Evolutionary conservation across 352 stramenopile species (phyloP), one percentile per base, ranked within the genome.

Genomic region (Pythium monospermum): DNA sequence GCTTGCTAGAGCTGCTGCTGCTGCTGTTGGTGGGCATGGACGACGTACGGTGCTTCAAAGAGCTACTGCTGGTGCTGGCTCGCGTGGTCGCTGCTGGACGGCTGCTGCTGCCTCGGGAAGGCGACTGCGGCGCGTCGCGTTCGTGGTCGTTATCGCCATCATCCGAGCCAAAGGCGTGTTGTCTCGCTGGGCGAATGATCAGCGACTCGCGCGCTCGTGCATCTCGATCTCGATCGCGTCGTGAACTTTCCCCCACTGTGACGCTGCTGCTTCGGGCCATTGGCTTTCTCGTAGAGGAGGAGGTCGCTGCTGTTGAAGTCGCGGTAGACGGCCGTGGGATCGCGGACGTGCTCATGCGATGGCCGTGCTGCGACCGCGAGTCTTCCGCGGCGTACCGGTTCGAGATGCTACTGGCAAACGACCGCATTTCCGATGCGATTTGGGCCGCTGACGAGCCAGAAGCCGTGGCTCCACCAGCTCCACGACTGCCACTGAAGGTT

Each of bases 381-480:
- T 62, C 59, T 35, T 68, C 59, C 2, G 50, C 43, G 2, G 53
- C 53, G 27, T 66, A 66, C 19, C 58, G 58, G 36, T 49, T 57
- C 26, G 51, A 61, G 18, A 66, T 60, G 36, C 47, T 59, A 43
- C 51, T 62, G 13, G 47, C 59, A 43, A 67, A 61, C 16, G 42
- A 54, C 37, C 57, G 53, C 41, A 62, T 58, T 21, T 66, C 59
- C 25, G 50, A 54, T n/a, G 51, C 58, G n/a, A 60, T 60, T 30
- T 61, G 50, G 3, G 51, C 41, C 12, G 50, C 58, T 7, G 58
- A 57, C 12, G 49, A 37, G 6, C 42, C 42, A 13, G 61, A 46
- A 8, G 52, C 30, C 0, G n/a, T n/a, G n/a, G n/a, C n/a, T n/a
- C n/a, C n/a, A n/a, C n/a, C n/a, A n/a, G n/a, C n/a, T n/a, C n/a